Base-by-base conservation (phyloP, 2,329 filamentous ascomycete genomes). In the Madurella mycetomatis region DNA sequence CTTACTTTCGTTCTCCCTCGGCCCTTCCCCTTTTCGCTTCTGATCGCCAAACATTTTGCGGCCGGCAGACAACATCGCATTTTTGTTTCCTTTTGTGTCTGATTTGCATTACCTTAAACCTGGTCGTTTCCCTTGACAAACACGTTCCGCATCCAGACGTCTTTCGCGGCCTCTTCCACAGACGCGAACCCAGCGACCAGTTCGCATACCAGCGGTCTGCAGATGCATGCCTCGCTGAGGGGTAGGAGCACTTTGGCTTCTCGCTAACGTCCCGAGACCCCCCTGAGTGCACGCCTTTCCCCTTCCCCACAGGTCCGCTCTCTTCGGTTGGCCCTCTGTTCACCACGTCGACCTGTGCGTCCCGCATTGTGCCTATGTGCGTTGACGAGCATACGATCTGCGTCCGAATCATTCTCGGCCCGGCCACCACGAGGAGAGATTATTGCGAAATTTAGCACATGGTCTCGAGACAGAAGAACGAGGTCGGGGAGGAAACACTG, bases 21-120 rank as follows among this genome's bases (percentile, higher is more conserved):
- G n/a, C 31, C 44, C 47, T 55, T 50, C 18, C 30, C n/a, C 25
- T 37, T 16, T 31, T 46, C 42, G 11, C 42, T 47, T 47, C 25
- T 17, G 37, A 7, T 40, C 25, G 25, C 16, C 16, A 34, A 18
- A 12, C 31, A 44, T 50, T 25, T 17, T 43, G 16, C 5, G 39
- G 13, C 34, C 19, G 31, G 34, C 43, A n/a, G 15, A 32, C 25
- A 25, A 45, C 41, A 17, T 41, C 25, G 19, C 39, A 25, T 16
- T 49, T 16, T 15, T 46, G 19, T 13, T 40, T 40, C n/a, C 43
- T 48, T 45, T 40, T 19, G 44, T 48, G 7, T 41, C 34, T 43
- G 9, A 16, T 17, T 15, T 43, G 15, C 17, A 31, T 45, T 40
- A 17, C 42, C n/a, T n/a, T 46, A 19, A 41, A 45, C 11, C 42